Conservation (phyloP, 257 asterid species). For the Thymus mandschuricus region DNA sequence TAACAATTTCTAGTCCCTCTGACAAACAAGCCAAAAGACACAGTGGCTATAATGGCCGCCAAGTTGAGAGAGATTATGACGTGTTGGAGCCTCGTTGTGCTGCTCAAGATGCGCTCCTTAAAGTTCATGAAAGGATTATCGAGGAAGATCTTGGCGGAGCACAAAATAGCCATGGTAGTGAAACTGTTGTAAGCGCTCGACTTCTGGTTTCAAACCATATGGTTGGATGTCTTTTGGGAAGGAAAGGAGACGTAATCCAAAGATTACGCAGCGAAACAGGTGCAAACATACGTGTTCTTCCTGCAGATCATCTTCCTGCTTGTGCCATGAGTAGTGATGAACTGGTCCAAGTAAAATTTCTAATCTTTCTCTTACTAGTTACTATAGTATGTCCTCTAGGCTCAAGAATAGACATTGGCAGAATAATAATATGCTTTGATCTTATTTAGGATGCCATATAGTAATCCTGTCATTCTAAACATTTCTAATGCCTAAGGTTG, state of each 20-base stretch:
- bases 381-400: conserved; percentile 14
- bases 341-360: conserved; percentile 67
- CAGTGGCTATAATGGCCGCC: conserved; percentile 33
- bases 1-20: conserved; percentile 65
- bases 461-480: conserved; percentile 10
- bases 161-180: conserved; percentile 44
- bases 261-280: conserved; percentile 78
- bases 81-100: conserved; percentile 66
- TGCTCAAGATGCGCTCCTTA: conserved; percentile 82
- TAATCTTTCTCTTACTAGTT: conserved; percentile 29
- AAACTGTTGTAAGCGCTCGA: conserved; percentile 60
- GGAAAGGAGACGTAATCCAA: conserved; percentile 86
- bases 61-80: conserved; percentile 32
- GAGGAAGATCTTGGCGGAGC: conserved; percentile 62
- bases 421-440: neutral
- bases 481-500: conserved; percentile 15
- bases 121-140: conserved; percentile 74
- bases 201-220: conserved; percentile 66
- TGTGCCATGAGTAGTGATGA: conserved; percentile 69
- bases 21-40: conserved; percentile 47
- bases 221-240: conserved; percentile 80
- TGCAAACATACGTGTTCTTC: conserved; percentile 77
- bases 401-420: conserved; percentile 17
- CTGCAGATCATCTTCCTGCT: conserved; percentile 66
- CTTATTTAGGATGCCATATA: conserved; percentile 14